Evolutionary conservation across 2,329 filamentous ascomycete genomes (phyloP).

Genomic region (Fusarium compactum): DNA sequence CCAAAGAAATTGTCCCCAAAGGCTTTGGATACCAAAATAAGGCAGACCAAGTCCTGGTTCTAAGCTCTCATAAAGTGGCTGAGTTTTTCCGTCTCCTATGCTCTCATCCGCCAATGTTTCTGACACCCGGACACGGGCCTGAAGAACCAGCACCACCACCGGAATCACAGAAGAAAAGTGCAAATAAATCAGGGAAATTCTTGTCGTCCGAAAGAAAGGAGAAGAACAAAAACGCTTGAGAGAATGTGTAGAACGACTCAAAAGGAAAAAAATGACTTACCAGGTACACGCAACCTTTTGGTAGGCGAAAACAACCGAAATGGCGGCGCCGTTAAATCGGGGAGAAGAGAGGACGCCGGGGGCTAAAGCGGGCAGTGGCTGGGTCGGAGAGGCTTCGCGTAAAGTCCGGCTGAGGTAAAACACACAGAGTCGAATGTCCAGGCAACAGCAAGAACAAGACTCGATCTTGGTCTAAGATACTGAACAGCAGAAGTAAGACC

Average conservation of each 20-base stretch:
- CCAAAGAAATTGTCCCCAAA: background rate
- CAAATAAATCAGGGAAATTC: background rate
- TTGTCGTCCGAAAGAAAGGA: background rate
- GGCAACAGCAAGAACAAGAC: slow-evolving; percentile 6
- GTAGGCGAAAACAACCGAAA: slow-evolving; percentile 32
- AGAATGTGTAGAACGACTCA: background rate
- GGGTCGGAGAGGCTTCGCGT: slow-evolving; percentile 20
- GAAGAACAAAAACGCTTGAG: background rate
- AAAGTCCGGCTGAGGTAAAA: slow-evolving; percentile 30
- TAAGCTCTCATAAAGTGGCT: background rate
- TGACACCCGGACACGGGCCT: slow-evolving; percentile 15
- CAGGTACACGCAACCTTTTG: slow-evolving; percentile 17
- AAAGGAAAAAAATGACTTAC: background rate
- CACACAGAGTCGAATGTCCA: slow-evolving; percentile 13
- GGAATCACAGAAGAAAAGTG: slow-evolving; percentile 3
- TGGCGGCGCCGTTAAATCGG: slow-evolving; percentile 37
- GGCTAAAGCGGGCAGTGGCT: slow-evolving; percentile 26
- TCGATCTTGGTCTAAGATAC: background rate
- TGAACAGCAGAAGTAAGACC: background rate
- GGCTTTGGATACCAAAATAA: background rate
- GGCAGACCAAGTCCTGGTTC: background rate
- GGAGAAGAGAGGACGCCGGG: slow-evolving; percentile 29
- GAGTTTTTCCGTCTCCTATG: background rate
- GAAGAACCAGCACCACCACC: slow-evolving; percentile 21
- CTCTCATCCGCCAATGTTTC: background rate